phyloP scores from a whole-genome alignment of 2,329 filamentous ascomycete species.

The Stachybotrys echinatus region DNA sequence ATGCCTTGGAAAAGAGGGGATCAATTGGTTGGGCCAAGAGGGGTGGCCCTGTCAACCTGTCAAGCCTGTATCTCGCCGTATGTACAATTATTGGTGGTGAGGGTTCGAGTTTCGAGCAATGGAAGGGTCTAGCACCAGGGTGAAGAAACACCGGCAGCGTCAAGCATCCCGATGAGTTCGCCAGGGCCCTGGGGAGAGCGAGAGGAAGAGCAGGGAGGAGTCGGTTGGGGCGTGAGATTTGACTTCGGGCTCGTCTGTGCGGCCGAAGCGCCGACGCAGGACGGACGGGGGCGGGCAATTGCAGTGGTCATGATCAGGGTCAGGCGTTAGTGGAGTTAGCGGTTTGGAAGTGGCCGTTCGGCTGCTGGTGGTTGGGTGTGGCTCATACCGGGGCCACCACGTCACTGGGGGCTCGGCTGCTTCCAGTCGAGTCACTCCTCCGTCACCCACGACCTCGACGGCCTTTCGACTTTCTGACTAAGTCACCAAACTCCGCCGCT shows the following conservation, averaged over 20 bases:
- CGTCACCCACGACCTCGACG: background rate
- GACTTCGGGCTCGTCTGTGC: background rate
- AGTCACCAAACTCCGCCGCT: too few species aligned
- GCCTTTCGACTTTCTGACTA: background rate
- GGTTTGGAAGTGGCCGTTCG: background rate
- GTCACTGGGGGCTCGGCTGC: background rate
- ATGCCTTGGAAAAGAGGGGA: background rate
- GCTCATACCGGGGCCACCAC: background rate
- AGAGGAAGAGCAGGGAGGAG: background rate
- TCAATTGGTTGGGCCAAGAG: too few species aligned
- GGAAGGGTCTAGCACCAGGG: too few species aligned
- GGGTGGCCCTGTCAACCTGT: too few species aligned
- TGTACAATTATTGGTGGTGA: too few species aligned
- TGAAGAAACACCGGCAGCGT: too few species aligned
- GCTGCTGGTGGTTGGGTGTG: background rate
- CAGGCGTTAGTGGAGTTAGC: background rate
- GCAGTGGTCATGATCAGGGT: background rate
- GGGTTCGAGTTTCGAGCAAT: too few species aligned
- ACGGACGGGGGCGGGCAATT: background rate
- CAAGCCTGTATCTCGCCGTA: too few species aligned
- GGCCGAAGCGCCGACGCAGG: background rate
- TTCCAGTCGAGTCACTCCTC: background rate
- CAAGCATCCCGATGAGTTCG: too few species aligned
- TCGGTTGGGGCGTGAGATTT: background rate
- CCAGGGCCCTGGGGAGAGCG: background rate